A percentile compares a stretch with the other conserved stretches of the same genome.
Evolutionary conservation across 1,139 yeast species (phyloP).

Genomic region (Debaryomycetaceae sp.): DNA sequence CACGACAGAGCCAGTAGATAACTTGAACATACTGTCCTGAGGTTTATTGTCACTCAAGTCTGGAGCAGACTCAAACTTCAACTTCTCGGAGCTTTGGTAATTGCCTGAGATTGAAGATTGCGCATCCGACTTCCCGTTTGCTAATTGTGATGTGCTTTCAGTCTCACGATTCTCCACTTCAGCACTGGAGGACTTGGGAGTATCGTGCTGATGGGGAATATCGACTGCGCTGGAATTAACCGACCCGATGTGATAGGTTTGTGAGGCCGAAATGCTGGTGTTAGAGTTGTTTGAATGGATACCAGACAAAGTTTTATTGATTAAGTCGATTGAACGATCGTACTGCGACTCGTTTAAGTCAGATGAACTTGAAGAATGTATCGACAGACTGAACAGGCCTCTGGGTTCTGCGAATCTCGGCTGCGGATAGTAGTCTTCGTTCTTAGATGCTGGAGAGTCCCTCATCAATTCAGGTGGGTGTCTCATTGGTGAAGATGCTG

Average conservation of each 20-base stretch:
- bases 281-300: not conserved
- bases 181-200: conserved; percentile 32
- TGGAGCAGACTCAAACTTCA: conserved; percentile 23
- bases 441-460: not conserved
- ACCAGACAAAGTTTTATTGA: conserved; percentile 25
- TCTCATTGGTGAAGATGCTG: not conserved
- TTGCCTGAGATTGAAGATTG: not conserved
- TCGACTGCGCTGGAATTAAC: conserved; percentile 5
- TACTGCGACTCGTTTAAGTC: conserved; percentile 17
- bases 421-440: not conserved
- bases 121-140: not conserved
- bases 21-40: conserved; percentile 16
- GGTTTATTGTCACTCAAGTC: conserved; percentile 14
- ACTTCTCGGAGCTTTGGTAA: conserved; percentile 2
- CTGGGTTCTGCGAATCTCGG: not conserved
- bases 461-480: not conserved
- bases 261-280: not conserved
- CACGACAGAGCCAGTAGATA: conserved; percentile 38
- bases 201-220: conserved; percentile 6
- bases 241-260: conserved; percentile 6
- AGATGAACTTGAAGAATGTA: conserved; percentile 14
- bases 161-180: conserved; percentile 17
- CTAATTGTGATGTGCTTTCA: not conserved
- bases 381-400: conserved; percentile 9
- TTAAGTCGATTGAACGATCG: conserved; percentile 24